Percentiles rank a stretch among this genome's conserved stretches.
phyloP scores from a whole-genome alignment of 345 rosid genomes.

The Gossypium sturtianum region DNA sequence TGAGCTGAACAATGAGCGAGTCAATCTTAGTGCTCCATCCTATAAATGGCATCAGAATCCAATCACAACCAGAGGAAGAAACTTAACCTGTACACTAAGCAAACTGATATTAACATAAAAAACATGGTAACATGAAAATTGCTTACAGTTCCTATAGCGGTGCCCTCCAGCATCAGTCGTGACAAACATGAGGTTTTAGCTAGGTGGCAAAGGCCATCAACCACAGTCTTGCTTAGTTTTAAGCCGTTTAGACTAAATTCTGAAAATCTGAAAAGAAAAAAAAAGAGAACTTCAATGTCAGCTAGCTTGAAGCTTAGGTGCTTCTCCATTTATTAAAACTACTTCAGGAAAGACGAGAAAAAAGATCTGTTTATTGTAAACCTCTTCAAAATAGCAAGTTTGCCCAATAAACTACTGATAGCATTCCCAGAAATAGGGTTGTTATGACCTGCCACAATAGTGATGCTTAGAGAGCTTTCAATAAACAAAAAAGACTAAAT shows the following conservation, averaged over 20 bases:
- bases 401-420: conserved; percentile 50
- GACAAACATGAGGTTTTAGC: conserved; percentile 57
- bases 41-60: conserved; percentile 23
- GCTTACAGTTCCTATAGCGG: conserved; percentile 75
- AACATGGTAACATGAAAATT: background rate
- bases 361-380: conserved; percentile 19
- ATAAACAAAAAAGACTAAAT: conserved; percentile 6
- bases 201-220: conserved; percentile 63
- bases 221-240: conserved; percentile 62
- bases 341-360: conserved; percentile 1
- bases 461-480: conserved; percentile 4
- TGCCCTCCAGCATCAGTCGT: conserved; percentile 65
- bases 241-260: conserved; percentile 75
- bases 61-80: conserved; percentile 11
- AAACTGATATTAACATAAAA: background rate
- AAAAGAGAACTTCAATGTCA: conserved; percentile 7
- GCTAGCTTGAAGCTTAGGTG: background rate
- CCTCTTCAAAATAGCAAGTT: conserved; percentile 62
- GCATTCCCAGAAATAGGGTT: conserved; percentile 60
- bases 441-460: conserved; percentile 56
- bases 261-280: conserved; percentile 47
- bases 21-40: conserved; percentile 65
- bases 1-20: conserved; percentile 42
- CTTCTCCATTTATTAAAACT: background rate
- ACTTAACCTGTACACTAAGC: background rate